phyloP scores from a whole-genome alignment of 148 eudicot species.

The Rhododendron griersonianum region DNA sequence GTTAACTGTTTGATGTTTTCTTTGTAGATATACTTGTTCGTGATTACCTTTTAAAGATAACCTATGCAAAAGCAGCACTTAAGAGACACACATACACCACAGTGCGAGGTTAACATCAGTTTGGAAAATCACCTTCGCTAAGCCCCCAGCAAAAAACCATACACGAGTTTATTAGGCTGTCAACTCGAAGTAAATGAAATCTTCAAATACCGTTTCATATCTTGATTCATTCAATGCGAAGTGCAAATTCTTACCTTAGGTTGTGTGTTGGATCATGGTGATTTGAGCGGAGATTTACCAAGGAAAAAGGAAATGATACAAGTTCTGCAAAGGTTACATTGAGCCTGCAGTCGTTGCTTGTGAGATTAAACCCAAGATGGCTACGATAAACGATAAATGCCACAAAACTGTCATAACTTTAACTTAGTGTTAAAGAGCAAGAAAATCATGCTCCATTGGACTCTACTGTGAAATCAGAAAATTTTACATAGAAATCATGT shows the following conservation, averaged over 20 bases:
- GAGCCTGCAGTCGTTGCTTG: neutral
- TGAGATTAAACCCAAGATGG: neutral
- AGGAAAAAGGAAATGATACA: neutral
- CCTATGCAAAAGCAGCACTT: neutral
- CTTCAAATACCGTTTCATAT: neutral
- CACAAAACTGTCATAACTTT: neutral
- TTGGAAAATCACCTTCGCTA: neutral
- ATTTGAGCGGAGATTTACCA: neutral
- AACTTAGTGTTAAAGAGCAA: neutral
- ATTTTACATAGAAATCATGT: neutral
- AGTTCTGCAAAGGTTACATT: neutral
- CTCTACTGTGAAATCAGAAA: neutral
- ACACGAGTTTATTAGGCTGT: neutral
- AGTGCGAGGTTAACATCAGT: neutral
- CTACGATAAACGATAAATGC: neutral
- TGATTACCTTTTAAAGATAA: too few relatives aligned
- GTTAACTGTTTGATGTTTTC: neutral
- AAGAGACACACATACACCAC: neutral
- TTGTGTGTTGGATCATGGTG: neutral
- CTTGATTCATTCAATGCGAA: neutral
- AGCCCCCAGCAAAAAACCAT: neutral
- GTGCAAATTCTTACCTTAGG: neutral
- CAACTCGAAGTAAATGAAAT: neutral
- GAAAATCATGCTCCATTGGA: neutral
- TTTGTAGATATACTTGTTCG: neutral